Base-by-base conservation (phyloP, 306 rosid genomes). In the Morella rubra region DNA sequence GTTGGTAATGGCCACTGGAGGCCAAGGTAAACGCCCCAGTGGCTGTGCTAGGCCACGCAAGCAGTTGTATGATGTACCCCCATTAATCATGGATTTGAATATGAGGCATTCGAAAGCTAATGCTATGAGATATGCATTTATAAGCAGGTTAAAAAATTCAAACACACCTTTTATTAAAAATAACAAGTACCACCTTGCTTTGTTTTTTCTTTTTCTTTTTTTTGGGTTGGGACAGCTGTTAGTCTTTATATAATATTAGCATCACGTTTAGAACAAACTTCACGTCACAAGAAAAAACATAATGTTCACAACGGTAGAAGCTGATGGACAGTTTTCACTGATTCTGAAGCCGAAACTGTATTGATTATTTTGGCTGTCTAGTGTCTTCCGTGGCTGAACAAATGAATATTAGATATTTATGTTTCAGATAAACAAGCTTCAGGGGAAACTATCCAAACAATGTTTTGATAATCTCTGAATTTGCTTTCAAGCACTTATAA, bases 351-450 rank as follows among this genome's bases (percentile, higher is more conserved):
- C 8, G 14, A 20, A 19, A 37, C 6, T 1, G 11, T 10, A 19
- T 58, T 4, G 40, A 22, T 14, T 22, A 15, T 58, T 49, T 20
- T 22, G 40, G 10, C 15, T 8, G 15, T 52, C 22, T 16, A 52
- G 19, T 14, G 58, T 52, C 4, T 52, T 52, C 18, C 6, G 9
- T 6, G 58, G 20, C 13, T 14, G 19, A 52, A 58, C 0, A 58
- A 58, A 58, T 20, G 22, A 58, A 52, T 5, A 12, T 52, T 19
- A 52, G 18, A 52, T 52, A 16, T 14, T 13, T 14, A 11, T 60
- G 24, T 60, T 60, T 56, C 40, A 60, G 66, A 60, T 52, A 60
- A 60, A 60, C 44, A 60, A 12, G 16, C 42, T 60, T 60, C 44
- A 32, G 37, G 37, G 37, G 37, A 32, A 27, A 32, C 37, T 32